Evolutionary conservation across 352 stramenopile species (phyloP).

Genomic region (Phytophthora podocarpi): DNA sequence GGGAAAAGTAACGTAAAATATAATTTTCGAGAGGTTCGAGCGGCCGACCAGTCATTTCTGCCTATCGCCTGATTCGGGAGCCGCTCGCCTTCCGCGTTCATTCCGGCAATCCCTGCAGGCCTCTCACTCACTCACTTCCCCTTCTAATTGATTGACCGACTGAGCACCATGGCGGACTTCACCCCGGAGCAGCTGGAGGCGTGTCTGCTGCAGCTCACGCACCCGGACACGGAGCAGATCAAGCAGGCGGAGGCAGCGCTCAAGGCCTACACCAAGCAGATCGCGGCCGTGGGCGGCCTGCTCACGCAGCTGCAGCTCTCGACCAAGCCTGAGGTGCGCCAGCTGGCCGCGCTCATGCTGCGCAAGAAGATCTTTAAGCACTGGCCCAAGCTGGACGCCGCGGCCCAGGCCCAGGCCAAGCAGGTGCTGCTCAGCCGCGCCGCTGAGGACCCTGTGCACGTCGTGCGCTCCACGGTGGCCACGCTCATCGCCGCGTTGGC

Average conservation of each 20-base stretch:
- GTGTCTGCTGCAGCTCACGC: constrained; percentile 90
- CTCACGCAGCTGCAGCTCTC: constrained; percentile 91
- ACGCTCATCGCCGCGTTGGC: constrained; percentile 83
- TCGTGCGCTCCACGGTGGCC: constrained; percentile 88
- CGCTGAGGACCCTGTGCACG: constrained; percentile 84
- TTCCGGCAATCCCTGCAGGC: constrained; percentile 29
- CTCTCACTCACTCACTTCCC: neutral
- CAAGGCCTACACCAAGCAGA: constrained; percentile 94
- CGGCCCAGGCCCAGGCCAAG: constrained; percentile 85
- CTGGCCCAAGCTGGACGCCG: constrained; percentile 89
- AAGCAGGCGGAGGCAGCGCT: constrained; percentile 93
- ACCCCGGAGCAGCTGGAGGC: constrained; percentile 84
- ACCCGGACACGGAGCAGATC: constrained; percentile 95
- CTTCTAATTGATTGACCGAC: constrained; percentile 13
- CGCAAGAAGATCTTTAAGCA: constrained; percentile 95
- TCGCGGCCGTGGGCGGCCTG: constrained; percentile 83
- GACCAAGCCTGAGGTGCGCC: constrained; percentile 81
- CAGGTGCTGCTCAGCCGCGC: constrained; percentile 86
- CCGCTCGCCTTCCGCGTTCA: constrained; percentile 5
- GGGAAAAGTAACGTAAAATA: constrained; percentile 18
- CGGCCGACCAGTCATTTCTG: constrained; percentile 47
- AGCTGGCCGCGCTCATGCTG: constrained; percentile 93
- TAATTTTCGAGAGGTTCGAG: constrained; percentile 28
- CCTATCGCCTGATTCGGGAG: neutral
- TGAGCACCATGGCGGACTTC: constrained; percentile 73